Base-by-base conservation (phyloP, 176 grass and related monocot genomes). In the Chrysopogon serrulatus region DNA sequence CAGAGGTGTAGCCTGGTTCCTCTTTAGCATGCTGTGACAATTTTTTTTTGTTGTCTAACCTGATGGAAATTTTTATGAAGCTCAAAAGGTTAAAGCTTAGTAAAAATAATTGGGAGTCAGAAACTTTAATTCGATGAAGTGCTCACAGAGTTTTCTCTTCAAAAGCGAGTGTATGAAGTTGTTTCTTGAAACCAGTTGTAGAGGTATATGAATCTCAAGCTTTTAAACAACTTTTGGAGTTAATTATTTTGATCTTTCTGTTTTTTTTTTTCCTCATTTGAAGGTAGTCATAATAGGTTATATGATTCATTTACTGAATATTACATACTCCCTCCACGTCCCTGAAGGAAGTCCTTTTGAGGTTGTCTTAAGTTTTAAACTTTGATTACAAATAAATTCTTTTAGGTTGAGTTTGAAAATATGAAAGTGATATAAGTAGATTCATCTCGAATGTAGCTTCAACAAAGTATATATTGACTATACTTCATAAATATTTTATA, bases 91-190 rank as follows among this genome's bases (percentile, higher is more conserved):
- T 99, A 86, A 99, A 99, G 74, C 97, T 99, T 62, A 91, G 97
- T 43, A 99, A 99, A 80, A 99, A 99, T 79, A 99, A 99, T 71
- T 99, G 97, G 97, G 97, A 99, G 19, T 94, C 90, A 21, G 97
- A 99, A 43, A 99, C 97, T 60, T 99, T 88, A 96, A 49, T 99
- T 99, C 10, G 97, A 99, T 42, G 97, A 99, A 87, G 86, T 99
- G 67, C 93, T 99, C 57, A 99, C 97, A 24, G 97, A 99, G 91
- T 99, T 94, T 79, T 82, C 97, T 78, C 96, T 93, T 64, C 97
- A 99, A 74, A 99, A 99, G 86, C 88, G 97, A 86, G 97, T 99
- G 56, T 99, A 99, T 65, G 97, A 99, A 92, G 97, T 96, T 68
- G 97, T 99, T 47, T 90, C 97, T 90, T 93, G n/a, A 99, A 99